Base-by-base conservation (phyloP, 2,329 filamentous ascomycete genomes). In the Mycogone perniciosa region DNA sequence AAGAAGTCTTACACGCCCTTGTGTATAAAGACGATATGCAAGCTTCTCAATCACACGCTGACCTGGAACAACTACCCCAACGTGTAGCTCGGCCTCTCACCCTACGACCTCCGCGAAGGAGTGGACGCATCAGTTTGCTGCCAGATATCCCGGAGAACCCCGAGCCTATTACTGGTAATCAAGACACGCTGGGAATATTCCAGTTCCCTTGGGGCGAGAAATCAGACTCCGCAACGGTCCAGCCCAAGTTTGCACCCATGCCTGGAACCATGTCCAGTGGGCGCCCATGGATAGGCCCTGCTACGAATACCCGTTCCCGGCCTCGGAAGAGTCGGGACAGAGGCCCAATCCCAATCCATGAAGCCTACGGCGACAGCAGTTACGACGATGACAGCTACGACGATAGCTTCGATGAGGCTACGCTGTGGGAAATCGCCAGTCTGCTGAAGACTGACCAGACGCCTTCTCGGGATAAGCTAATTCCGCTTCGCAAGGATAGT, bases 201-300 rank as follows among this genome's bases (percentile, higher is more conserved):
- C 79, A 82, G 58, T 84, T 84, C 56, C 80, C 82, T 2, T 84
- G 80, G 79, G 82, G 82, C 10, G 81, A 84, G 65, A 76, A 67
- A 58, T 84, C 81, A 20, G 80, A 84, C 62, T 73, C 72, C 48
- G 75, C 76, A 7, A 76, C 66, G 30, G 62, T 75, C 49, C 71
- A 70, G 55, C 63, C 66, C 49, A 64, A 64, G 7, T 50, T 53
- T 40, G 10, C 9, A 8, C 37, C 40, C 26, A 77, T 80, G 71
- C 71, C 76, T 6, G 76, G 76, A 2, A 77, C 75, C 13, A 76
- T 77, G 74, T 45, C 51, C 39, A 52, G 45, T 7, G 39, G 44
- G 2, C 50, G 50, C 31, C 45, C 7, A 31, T 39, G 29, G 13
- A 41, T 46, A 20, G 37, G 29, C 43, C 35, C 42, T 30, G 20